These are phyloP conservation scores for Fraxinus anomala DNA, from an alignment of 257 asterid species.

Conservation along the genomic window DNA sequence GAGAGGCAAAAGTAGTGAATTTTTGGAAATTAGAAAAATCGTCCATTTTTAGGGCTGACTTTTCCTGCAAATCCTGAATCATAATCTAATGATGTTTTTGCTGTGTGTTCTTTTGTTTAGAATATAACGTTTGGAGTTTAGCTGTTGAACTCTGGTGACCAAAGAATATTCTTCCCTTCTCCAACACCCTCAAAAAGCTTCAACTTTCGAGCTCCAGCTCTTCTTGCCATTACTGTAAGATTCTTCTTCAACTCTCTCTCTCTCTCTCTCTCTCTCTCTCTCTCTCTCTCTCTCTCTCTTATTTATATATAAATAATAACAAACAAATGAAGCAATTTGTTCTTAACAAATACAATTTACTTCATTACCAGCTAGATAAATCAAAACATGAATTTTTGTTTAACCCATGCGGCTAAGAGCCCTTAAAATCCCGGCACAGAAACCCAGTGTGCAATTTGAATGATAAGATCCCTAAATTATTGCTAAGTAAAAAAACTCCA, in stretches of 20 bases:
- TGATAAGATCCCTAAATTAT: too few relatives aligned
- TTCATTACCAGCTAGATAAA: too few relatives aligned
- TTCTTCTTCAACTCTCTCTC: conserved; percentile 7
- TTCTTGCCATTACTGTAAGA: conserved; percentile 16
- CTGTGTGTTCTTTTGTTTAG: conserved; percentile 57
- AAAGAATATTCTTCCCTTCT: conserved; percentile 69
- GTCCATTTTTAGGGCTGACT: conserved; percentile 88
- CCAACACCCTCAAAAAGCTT: conserved; percentile 49
- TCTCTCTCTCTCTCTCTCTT: too few relatives aligned
- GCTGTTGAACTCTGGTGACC: conserved; percentile 69
- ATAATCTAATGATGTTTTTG: conserved; percentile 76
- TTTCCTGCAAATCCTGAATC: conserved; percentile 57
- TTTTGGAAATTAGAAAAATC: conserved; percentile 69
- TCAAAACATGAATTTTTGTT: too few relatives aligned
- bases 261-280: too few relatives aligned
- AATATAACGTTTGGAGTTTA: conserved; percentile 71
- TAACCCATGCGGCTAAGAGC: too few relatives aligned
- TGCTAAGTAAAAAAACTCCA: too few relatives aligned
- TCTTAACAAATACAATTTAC: too few relatives aligned
- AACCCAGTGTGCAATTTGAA: too few relatives aligned
- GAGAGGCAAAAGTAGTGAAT: conserved; percentile 65
- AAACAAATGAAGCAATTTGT: too few relatives aligned
- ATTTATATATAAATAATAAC: too few relatives aligned
- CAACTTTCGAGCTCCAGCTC: conserved; percentile 75
- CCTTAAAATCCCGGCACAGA: too few relatives aligned